phyloP scores from a whole-genome alignment of 108 stramenopile genomes.

The Discostella pseudostelligera region DNA sequence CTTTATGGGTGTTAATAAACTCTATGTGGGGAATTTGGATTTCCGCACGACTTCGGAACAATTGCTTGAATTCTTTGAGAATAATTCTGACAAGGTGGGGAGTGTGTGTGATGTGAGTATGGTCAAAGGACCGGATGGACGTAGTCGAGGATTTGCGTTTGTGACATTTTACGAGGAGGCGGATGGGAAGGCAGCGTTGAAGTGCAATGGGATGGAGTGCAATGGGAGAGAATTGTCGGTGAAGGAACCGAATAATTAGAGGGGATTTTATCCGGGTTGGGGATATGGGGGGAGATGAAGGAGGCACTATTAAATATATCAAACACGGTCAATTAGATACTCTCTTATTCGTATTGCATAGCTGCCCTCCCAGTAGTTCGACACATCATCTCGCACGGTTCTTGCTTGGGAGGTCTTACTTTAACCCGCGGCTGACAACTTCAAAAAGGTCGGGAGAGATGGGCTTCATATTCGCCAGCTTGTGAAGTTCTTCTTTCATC shows the following conservation, averaged over 20 bases:
- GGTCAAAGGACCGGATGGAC: slow-evolving; percentile 71
- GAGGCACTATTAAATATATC: background rate
- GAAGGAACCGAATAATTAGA: slow-evolving; percentile 50
- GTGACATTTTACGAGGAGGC: slow-evolving; percentile 61
- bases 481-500: slow-evolving; percentile 46
- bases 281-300: background rate
- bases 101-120: slow-evolving; percentile 46
- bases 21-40: slow-evolving; percentile 86
- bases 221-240: slow-evolving; percentile 61
- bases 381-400: too few species aligned
- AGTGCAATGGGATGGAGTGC: slow-evolving; percentile 57
- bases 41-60: slow-evolving; percentile 55
- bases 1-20: slow-evolving; percentile 59
- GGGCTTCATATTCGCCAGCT: slow-evolving; percentile 40
- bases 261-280: background rate
- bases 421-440: slow-evolving; percentile 48
- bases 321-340: too few species aligned
- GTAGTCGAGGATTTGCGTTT: slow-evolving; percentile 80
- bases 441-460: slow-evolving; percentile 55
- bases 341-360: too few species aligned
- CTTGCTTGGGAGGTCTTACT: slow-evolving; percentile 11
- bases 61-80: slow-evolving; percentile 59
- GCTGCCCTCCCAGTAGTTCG: too few species aligned
- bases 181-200: slow-evolving; percentile 47
- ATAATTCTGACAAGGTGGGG: slow-evolving; percentile 20